A percentile compares a stretch with the other conserved stretches of the same genome.
Evolutionary conservation across 1,284 basidiomycete species (phyloP).

Genomic region (Irpex rosettiformis): DNA sequence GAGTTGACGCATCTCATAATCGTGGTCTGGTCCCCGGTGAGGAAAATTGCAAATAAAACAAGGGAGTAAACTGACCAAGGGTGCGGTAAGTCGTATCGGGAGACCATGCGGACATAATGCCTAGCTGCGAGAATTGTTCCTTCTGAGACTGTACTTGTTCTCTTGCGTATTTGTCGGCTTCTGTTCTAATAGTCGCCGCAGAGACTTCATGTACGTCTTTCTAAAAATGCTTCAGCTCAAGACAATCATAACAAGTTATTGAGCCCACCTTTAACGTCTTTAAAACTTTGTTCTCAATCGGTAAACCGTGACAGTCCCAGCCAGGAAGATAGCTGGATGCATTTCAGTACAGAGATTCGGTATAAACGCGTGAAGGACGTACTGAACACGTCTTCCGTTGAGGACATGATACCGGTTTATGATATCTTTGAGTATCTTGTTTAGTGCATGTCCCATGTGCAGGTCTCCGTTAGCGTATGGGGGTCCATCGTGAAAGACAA

Average conservation of each 20-base stretch:
- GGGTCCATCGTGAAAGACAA: constrained; percentile 94
- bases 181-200: constrained; percentile 63
- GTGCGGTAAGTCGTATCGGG: constrained; percentile 79
- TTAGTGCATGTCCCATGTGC: constrained; percentile 96
- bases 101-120: constrained; percentile 93
- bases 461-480: constrained; percentile 97
- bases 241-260: no score
- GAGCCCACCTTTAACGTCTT: constrained; percentile 74
- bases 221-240: constrained; percentile 24
- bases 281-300: constrained; percentile 93
- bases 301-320: constrained; percentile 98
- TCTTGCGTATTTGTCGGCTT: constrained; percentile 73
- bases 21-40: constrained; percentile 55
- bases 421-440: constrained; percentile 97
- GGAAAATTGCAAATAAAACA: constrained; percentile 1
- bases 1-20: constrained; percentile 89
- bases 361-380: constrained; percentile 28
- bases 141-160: constrained; percentile 79
- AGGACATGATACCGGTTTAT: constrained; percentile 89
- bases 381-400: constrained; percentile 82
- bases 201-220: constrained; percentile 54
- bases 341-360: background rate
- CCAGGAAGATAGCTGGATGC: constrained; percentile 82
- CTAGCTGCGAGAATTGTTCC: constrained; percentile 78
- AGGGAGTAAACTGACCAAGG: constrained; percentile 51